Percentiles rank a stretch among this genome's conserved stretches.
phyloP scores from a whole-genome alignment of 768 basidiomycete species.

The Russula sp. region DNA sequence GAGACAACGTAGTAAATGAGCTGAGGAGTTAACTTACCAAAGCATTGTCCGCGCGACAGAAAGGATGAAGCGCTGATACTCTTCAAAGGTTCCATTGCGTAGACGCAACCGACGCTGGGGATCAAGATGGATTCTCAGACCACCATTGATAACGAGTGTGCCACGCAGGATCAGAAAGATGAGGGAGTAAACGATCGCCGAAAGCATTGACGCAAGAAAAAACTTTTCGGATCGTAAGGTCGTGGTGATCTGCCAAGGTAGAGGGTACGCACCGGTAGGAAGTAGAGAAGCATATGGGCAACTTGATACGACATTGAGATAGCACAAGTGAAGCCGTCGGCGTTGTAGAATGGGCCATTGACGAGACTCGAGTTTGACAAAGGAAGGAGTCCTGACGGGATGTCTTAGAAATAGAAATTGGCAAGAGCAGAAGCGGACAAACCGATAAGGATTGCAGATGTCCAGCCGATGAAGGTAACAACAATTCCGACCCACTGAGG shows the following conservation, averaged over 20 bases:
- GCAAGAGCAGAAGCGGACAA: conserved; percentile 20
- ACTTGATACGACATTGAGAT: conserved; percentile 37
- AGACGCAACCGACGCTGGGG: conserved; percentile 38
- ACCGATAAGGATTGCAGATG: conserved; percentile 43
- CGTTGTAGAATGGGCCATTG: conserved; percentile 43
- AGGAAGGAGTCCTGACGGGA: conserved; percentile 20
- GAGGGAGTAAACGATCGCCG: conserved; percentile 50
- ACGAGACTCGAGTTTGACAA: conserved; percentile 32
- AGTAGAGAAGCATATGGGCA: conserved; percentile 44
- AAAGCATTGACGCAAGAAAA: conserved; percentile 47
- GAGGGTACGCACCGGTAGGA: conserved; percentile 48
- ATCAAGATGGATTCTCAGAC: conserved; percentile 44
- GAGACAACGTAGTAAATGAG: background rate
- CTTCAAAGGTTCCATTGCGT: conserved; percentile 29
- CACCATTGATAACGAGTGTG: conserved; percentile 42
- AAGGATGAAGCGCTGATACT: conserved; percentile 54
- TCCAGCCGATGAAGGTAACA: conserved; percentile 49
- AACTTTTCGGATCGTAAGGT: conserved; percentile 35
- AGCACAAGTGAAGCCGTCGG: conserved; percentile 45
- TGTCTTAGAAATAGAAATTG: background rate
- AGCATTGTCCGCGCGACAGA: conserved; percentile 62
- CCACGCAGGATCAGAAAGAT: conserved; percentile 57
- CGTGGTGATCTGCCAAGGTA: background rate
- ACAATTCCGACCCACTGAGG: conserved; percentile 40
- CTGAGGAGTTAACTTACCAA: conserved; percentile 40